phyloP scores from a whole-genome alignment of 768 basidiomycete genomes.

The Pleurotus djamor region DNA sequence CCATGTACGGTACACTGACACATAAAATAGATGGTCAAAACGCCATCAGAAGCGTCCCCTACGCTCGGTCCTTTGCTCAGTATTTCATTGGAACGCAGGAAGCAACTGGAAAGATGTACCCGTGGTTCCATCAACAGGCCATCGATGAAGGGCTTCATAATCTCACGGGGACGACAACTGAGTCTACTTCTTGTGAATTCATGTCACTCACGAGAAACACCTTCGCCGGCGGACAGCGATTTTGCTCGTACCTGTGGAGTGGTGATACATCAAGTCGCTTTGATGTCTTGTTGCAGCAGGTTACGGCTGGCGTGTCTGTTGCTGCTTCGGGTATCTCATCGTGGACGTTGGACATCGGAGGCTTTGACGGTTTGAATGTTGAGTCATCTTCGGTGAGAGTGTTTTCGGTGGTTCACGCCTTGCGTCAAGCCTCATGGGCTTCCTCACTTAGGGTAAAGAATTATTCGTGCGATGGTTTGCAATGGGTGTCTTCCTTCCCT shows the following conservation, averaged over 20 bases:
- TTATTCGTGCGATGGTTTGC: constrained; percentile 32
- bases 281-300: constrained; percentile 30
- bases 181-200: constrained; percentile 22
- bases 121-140: constrained; percentile 36
- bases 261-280: constrained; percentile 31
- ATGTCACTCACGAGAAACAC: constrained; percentile 34
- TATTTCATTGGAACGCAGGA: constrained; percentile 35
- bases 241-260: constrained; percentile 35
- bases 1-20: background rate
- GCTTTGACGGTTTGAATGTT: constrained; percentile 27
- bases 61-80: constrained; percentile 27
- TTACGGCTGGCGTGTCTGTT: constrained; percentile 29
- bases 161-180: constrained; percentile 18
- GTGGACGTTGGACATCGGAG: constrained; percentile 36
- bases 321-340: constrained; percentile 33
- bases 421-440: background rate
- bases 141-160: constrained; percentile 32
- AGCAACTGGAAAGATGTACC: constrained; percentile 32
- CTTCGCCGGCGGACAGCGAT: constrained; percentile 31
- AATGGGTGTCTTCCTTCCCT: constrained; percentile 35
- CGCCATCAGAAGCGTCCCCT: constrained; percentile 25
- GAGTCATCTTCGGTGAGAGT: constrained; percentile 21
- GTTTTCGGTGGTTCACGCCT: background rate
- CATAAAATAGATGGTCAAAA: constrained; percentile 26
- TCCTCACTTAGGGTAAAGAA: constrained; percentile 21